Conservation (phyloP, 805 yeast species). For the Geotrichum ghanense region DNA sequence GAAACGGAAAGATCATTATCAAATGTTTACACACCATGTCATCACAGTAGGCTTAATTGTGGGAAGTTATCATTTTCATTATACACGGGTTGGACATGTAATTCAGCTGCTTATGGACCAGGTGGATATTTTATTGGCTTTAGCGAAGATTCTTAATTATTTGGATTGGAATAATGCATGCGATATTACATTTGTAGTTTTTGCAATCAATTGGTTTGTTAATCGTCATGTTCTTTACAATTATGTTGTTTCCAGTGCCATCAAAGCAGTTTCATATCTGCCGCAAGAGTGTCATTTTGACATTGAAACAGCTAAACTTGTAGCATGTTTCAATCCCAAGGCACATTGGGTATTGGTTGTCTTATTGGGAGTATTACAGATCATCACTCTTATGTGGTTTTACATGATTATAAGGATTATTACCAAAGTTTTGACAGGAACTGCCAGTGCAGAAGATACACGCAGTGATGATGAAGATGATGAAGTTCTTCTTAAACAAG, state of each 20-base stretch:
- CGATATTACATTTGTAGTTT: slow-evolving; percentile 57
- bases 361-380: slow-evolving; percentile 55
- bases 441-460: slow-evolving; percentile 69
- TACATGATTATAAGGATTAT: slow-evolving; percentile 62
- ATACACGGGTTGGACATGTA: slow-evolving; percentile 67
- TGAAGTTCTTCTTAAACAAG: slow-evolving; percentile 5
- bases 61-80: slow-evolving; percentile 66
- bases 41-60: slow-evolving; percentile 56
- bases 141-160: slow-evolving; percentile 71
- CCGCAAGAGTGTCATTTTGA: slow-evolving; percentile 18
- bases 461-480: slow-evolving; percentile 71
- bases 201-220: slow-evolving; percentile 56
- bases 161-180: slow-evolving; percentile 49
- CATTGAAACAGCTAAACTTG: slow-evolving; percentile 12
- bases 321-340: slow-evolving; percentile 24
- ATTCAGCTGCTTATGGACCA: slow-evolving; percentile 73
- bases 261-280: slow-evolving; percentile 34
- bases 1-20: slow-evolving; percentile 68
- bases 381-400: slow-evolving; percentile 62
- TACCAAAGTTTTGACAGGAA: slow-evolving; percentile 54
- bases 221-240: slow-evolving; percentile 67
- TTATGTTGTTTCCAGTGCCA: slow-evolving; percentile 50
- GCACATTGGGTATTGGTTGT: slow-evolving; percentile 35
- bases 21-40: slow-evolving; percentile 84
- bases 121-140: slow-evolving; percentile 59